These are phyloP conservation scores for Pseudocercospora vitis DNA, from an alignment of 2,329 filamentous ascomycete genomes.

Conservation along the genomic window DNA sequence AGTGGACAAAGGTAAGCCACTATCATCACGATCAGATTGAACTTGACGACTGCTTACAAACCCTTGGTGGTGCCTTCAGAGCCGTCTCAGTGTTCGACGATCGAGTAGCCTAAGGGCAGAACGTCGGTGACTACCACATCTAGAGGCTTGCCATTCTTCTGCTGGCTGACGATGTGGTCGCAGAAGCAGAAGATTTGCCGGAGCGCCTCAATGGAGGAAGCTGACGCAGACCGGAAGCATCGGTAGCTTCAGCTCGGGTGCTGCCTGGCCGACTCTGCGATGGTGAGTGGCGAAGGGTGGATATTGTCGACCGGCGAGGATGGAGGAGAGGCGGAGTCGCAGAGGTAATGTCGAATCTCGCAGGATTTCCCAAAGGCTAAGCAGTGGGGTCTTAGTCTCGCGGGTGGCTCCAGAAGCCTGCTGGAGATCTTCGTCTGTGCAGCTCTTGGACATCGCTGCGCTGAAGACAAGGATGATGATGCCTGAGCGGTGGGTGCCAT, in stretches of 20 bases:
- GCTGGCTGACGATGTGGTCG: conserved; percentile 13
- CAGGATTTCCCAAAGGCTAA: no score
- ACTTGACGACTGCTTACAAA: no score
- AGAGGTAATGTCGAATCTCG: no score
- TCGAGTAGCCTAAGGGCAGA: conserved; percentile 9
- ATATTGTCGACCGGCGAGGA: conserved; percentile 4
- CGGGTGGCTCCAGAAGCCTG: no score
- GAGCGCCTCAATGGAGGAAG: conserved; percentile 8
- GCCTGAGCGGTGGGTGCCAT: conserved; percentile 16
- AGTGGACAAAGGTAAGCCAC: conserved; percentile 5
- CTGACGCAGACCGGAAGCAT: background rate
- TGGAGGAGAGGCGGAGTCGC: background rate
- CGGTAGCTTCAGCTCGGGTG: background rate
- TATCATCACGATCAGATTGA: background rate
- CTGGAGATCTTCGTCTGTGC: conserved; percentile 11
- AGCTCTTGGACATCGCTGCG: conserved; percentile 15
- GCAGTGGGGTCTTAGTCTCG: no score
- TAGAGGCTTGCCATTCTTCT: conserved; percentile 7
- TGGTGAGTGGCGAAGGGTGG: background rate
- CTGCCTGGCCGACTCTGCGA: background rate
- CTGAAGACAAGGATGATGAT: conserved; percentile 16
- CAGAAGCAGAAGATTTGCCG: conserved; percentile 18
- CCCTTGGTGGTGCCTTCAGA: no score
- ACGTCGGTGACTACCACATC: conserved; percentile 8
- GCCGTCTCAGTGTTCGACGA: conserved; percentile 9